A percentile compares a stretch with the other conserved stretches of the same genome.
These are phyloP conservation scores for Elsinoe fawcettii DNA, from an alignment of 2,329 filamentous ascomycete species.

Conservation along the genomic window DNA sequence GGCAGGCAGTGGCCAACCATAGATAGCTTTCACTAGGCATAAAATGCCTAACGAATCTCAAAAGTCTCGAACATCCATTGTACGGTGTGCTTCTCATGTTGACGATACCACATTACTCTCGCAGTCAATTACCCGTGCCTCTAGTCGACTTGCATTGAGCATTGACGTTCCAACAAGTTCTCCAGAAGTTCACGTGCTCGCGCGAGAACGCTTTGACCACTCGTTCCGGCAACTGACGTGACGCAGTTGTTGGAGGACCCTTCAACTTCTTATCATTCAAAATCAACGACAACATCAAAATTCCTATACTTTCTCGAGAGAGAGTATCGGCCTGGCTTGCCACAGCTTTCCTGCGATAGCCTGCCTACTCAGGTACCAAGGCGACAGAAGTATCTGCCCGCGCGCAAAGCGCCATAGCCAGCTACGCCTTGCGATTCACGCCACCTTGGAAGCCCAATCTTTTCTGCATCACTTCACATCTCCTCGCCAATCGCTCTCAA, in stretches of 20 bases:
- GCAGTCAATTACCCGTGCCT: too few relatives aligned
- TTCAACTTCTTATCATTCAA: background rate
- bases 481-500: background rate
- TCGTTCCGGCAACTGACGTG: background rate
- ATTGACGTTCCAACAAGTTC: too few relatives aligned
- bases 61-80: background rate
- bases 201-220: conserved; percentile 9
- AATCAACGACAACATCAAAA: background rate
- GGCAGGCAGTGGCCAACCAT: background rate
- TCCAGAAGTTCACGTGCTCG: background rate
- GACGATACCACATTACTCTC: too few relatives aligned
- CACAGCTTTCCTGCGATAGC: too few relatives aligned
- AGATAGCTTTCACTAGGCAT: conserved; percentile 7
- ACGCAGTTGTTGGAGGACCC: background rate
- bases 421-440: conserved; percentile 1
- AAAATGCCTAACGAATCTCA: background rate
- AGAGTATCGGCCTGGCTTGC: too few relatives aligned
- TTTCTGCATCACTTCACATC: background rate
- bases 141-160: too few relatives aligned
- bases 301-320: background rate
- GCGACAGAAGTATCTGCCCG: background rate
- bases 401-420: background rate
- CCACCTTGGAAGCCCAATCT: background rate
- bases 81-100: too few relatives aligned
- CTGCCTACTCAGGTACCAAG: background rate